A percentile compares a stretch with the other conserved stretches of the same genome.
Evolutionary conservation across 306 rosid species (phyloP).

Genomic region (Pachyrhizus erosus): DNA sequence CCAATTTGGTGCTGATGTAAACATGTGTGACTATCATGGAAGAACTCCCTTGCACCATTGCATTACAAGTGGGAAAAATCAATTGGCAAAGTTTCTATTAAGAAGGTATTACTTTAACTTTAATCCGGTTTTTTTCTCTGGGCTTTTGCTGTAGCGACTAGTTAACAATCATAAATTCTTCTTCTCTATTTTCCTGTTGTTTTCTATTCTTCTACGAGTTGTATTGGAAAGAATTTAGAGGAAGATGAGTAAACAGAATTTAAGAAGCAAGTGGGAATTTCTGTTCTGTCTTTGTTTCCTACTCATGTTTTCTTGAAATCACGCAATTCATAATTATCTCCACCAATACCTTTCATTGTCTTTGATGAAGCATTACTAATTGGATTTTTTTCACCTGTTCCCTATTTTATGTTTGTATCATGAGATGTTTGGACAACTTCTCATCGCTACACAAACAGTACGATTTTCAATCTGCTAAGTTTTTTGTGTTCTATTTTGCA

Average conservation of each 20-base stretch:
- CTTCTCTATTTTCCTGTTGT: neutral
- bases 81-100: slow-evolving; percentile 81
- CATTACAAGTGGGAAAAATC: slow-evolving; percentile 66
- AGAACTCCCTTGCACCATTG: slow-evolving; percentile 97
- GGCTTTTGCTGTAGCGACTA: slow-evolving; percentile 6
- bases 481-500: no score
- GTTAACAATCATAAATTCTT: neutral
- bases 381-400: neutral
- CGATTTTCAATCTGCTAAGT: no score
- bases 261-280: neutral
- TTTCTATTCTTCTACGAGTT: slow-evolving; percentile 1
- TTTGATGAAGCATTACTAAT: slow-evolving; percentile 1
- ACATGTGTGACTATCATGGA: slow-evolving; percentile 78
- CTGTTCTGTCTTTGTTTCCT: neutral
- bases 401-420: neutral
- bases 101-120: slow-evolving; percentile 70
- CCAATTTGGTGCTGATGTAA: slow-evolving; percentile 90
- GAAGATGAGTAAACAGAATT: neutral
- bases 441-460: no score
- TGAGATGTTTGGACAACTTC: no score
- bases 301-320: neutral
- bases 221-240: neutral
- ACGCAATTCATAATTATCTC: neutral
- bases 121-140: neutral
- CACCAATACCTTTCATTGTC: neutral